Conservation (phyloP, 106 monocot genomes). For the Cymbidium sinense region DNA sequence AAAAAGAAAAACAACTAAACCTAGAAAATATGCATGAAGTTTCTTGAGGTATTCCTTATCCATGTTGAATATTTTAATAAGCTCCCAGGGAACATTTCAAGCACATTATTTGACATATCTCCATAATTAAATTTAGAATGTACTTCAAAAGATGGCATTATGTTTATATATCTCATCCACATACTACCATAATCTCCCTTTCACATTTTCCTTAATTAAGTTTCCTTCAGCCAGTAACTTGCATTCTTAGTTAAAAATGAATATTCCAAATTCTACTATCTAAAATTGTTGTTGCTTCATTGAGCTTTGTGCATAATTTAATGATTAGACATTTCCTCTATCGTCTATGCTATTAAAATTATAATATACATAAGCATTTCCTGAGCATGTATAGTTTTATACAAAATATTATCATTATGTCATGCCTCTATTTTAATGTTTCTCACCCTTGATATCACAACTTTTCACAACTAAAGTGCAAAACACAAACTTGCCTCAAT, state of each 20-base stretch:
- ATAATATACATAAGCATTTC: background rate
- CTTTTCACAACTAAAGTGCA: background rate
- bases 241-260: background rate
- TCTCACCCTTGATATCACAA: background rate
- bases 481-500: background rate
- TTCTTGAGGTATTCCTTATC: background rate
- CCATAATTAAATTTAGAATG: background rate
- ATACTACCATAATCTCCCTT: background rate
- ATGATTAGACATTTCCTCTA: background rate
- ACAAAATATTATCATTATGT: background rate
- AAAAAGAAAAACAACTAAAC: background rate
- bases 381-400: background rate
- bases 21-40: background rate
- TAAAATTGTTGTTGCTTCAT: background rate
- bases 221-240: background rate
- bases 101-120: background rate
- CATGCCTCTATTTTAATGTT: background rate
- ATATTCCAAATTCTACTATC: background rate
- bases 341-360: background rate
- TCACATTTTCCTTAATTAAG: background rate
- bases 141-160: background rate
- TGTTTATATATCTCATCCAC: background rate
- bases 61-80: background rate
- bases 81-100: background rate
- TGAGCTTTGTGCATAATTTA: background rate